Conservation (phyloP, 192 early-diverging fungal genomes). For the Coemansia sp. region DNA sequence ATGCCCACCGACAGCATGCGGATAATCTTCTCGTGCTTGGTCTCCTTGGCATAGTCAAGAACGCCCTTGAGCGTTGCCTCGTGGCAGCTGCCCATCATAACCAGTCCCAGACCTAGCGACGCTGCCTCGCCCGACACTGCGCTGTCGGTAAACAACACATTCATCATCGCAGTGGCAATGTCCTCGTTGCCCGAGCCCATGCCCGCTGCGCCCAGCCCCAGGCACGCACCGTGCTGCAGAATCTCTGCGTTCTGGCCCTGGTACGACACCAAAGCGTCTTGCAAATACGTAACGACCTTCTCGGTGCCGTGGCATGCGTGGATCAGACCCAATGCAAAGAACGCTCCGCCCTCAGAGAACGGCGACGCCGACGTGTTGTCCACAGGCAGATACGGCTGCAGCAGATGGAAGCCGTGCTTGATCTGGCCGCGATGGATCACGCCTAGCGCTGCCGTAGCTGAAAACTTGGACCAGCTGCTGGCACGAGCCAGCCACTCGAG, state of each 20-base stretch:
- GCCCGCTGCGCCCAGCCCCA: slow-evolving; percentile 93
- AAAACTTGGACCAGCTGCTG: slow-evolving; percentile 99
- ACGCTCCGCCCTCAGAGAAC: slow-evolving; percentile 95
- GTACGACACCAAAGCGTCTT: slow-evolving; percentile 75
- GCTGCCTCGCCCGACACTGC: slow-evolving; percentile 98
- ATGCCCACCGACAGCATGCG: slow-evolving; percentile 93
- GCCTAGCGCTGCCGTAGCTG: slow-evolving; percentile 94
- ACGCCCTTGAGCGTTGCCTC: slow-evolving; percentile 85
- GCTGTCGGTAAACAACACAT: slow-evolving; percentile 86
- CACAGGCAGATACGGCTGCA: slow-evolving; percentile 93
- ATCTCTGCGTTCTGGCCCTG: slow-evolving; percentile 71
- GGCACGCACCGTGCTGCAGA: slow-evolving; percentile 92
- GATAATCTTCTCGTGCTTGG: slow-evolving; percentile 99
- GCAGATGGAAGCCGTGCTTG: slow-evolving; percentile 73
- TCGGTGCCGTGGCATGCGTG: slow-evolving; percentile 90
- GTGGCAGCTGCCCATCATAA: slow-evolving; percentile 92
- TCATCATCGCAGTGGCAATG: slow-evolving; percentile 85
- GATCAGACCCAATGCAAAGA: slow-evolving; percentile 97
- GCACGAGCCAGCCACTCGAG: slow-evolving; percentile 96
- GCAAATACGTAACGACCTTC: slow-evolving; percentile 77
- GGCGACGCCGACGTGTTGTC: slow-evolving; percentile 82
- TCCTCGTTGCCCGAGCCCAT: slow-evolving; percentile 93
- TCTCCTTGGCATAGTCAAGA: slow-evolving; percentile 97
- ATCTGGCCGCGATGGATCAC: slow-evolving; percentile 99
- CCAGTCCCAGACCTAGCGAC: slow-evolving; percentile 92